These are phyloP conservation scores for Hypoxylon lienhwacheense DNA, from an alignment of 495 filamentous ascomycete genomes.

Conservation along the genomic window DNA sequence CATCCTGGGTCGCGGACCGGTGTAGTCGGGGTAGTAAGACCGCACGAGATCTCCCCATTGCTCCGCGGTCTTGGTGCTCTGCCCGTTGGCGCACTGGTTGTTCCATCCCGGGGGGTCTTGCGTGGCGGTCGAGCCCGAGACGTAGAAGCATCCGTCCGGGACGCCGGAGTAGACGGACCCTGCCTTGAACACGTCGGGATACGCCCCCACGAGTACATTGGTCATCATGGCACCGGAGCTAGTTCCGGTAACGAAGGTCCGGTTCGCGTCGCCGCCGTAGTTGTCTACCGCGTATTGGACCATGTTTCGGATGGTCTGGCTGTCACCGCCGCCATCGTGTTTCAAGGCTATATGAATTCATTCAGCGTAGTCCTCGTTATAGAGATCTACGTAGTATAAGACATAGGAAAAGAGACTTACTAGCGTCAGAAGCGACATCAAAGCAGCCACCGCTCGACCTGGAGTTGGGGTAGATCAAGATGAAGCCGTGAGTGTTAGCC, in stretches of 20 bases:
- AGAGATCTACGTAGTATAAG: slow-evolving; percentile 6
- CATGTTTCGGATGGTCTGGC: slow-evolving; percentile 62
- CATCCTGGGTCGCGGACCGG: slow-evolving; percentile 49
- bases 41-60: slow-evolving; percentile 54
- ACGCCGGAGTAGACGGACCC: slow-evolving; percentile 55
- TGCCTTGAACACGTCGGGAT: slow-evolving; percentile 56
- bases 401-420: slow-evolving; percentile 18
- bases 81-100: slow-evolving; percentile 50
- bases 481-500: slow-evolving; percentile 31
- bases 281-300: slow-evolving; percentile 55
- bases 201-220: slow-evolving; percentile 52
- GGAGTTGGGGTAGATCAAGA: slow-evolving; percentile 45
- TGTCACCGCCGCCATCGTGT: slow-evolving; percentile 60
- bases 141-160: slow-evolving; percentile 53
- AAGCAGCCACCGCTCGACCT: slow-evolving; percentile 40
- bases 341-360: slow-evolving; percentile 43
- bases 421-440: slow-evolving; percentile 39
- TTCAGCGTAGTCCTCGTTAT: not conserved
- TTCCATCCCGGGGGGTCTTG: slow-evolving; percentile 54
- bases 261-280: slow-evolving; percentile 52
- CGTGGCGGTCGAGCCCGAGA: slow-evolving; percentile 45
- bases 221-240: slow-evolving; percentile 64
- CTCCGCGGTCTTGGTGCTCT: slow-evolving; percentile 48
- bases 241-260: slow-evolving; percentile 55
- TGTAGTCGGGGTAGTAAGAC: slow-evolving; percentile 54